These are phyloP conservation scores for Termitomyces sp. DNA, from an alignment of 768 basidiomycete genomes.

Conservation along the genomic window DNA sequence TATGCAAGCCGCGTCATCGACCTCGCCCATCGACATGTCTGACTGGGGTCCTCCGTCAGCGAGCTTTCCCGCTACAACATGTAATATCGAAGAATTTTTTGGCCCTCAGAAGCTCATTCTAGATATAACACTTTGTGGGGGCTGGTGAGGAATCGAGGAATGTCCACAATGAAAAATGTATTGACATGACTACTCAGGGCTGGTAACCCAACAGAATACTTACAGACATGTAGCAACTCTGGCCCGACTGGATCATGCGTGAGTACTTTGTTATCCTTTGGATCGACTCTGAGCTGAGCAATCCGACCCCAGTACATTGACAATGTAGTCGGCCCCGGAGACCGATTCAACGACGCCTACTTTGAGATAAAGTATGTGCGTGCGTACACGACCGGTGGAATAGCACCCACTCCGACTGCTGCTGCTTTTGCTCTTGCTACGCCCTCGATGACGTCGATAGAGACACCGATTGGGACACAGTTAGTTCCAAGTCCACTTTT, in stretches of 20 bases:
- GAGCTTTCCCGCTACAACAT: slow-evolving; percentile 31
- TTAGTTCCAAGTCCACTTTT: slow-evolving; percentile 15
- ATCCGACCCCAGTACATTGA: slow-evolving; percentile 35
- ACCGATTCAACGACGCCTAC: slow-evolving; percentile 40
- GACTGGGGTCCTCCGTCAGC: slow-evolving; percentile 40
- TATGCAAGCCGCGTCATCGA: slow-evolving; percentile 15
- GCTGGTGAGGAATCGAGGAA: slow-evolving; percentile 22
- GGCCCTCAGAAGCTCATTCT: slow-evolving; percentile 42
- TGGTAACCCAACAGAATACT: slow-evolving; percentile 34
- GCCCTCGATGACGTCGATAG: background rate
- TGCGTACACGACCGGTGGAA: slow-evolving; percentile 27
- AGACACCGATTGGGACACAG: slow-evolving; percentile 11
- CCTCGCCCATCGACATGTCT: slow-evolving; percentile 27
- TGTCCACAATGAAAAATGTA: background rate
- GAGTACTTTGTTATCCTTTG: slow-evolving; percentile 8
- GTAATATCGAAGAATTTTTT: slow-evolving; percentile 38
- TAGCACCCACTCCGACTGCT: slow-evolving; percentile 20
- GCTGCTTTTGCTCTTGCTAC: slow-evolving; percentile 11
- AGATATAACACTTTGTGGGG: slow-evolving; percentile 51
- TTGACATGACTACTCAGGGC: slow-evolving; percentile 26
- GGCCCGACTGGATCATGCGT: slow-evolving; percentile 33
- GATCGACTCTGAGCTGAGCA: background rate
- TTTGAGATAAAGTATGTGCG: slow-evolving; percentile 67
- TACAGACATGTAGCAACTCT: slow-evolving; percentile 26
- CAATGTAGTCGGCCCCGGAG: slow-evolving; percentile 41